Evolutionary conservation across 1,139 yeast species (phyloP).

Genomic region (Suhomyces guaymorum): DNA sequence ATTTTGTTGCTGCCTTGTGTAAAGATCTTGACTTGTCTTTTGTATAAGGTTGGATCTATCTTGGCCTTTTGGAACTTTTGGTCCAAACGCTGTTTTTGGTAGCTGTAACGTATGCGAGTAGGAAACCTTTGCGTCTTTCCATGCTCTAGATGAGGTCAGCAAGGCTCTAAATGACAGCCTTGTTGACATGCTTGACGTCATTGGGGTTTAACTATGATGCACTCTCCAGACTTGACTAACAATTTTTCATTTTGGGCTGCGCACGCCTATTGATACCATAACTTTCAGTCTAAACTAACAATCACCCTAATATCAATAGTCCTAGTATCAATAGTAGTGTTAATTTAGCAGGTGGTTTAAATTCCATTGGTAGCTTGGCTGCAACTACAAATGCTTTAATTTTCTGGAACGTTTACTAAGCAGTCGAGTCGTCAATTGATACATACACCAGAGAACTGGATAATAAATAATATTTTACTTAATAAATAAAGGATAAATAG

Average conservation of each 20-base stretch:
- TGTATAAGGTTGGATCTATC: conserved; percentile 27
- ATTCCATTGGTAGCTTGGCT: no score
- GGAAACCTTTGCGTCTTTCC: conserved; percentile 5
- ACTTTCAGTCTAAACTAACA: no score
- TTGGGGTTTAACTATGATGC: background rate
- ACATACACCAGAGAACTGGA: conserved; percentile 12
- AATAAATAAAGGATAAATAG: conserved; percentile 16
- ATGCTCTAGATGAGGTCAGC: background rate
- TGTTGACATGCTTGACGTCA: background rate
- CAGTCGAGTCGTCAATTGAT: conserved; percentile 14
- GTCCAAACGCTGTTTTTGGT: conserved; percentile 44
- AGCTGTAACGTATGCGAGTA: conserved; percentile 41
- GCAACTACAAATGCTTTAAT: no score
- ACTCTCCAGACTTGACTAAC: background rate
- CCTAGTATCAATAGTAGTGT: no score
- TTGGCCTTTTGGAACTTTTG: conserved; percentile 40
- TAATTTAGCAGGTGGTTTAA: no score
- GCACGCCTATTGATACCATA: no score
- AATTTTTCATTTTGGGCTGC: conserved; percentile 6
- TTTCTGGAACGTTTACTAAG: no score
- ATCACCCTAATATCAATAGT: no score
- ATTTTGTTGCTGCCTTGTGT: conserved; percentile 32
- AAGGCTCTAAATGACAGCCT: conserved; percentile 1
- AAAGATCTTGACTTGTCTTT: conserved; percentile 32
- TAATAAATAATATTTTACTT: conserved; percentile 14